A percentile compares a stretch with the other conserved stretches of the same genome.
Evolutionary conservation across 2,329 filamentous ascomycete species (phyloP).

Genomic region (Gliomastix tumulicola): DNA sequence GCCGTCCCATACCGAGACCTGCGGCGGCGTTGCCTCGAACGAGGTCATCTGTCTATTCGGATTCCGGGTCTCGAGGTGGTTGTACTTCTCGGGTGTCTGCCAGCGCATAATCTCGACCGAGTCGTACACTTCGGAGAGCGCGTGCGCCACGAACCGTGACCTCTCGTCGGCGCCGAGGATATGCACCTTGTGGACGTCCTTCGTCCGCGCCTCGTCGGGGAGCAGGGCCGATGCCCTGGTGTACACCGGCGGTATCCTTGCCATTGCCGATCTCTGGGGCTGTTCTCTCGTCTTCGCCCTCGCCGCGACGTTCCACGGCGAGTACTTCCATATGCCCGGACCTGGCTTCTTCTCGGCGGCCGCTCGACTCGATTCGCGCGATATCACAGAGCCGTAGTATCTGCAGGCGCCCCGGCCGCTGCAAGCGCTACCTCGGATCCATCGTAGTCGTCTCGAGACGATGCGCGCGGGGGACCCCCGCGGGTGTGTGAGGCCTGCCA

Average conservation of each 20-base stretch:
- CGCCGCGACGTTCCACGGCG: too few species aligned
- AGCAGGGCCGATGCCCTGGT: too few species aligned
- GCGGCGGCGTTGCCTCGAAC: slow-evolving; percentile 6
- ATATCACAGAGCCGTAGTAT: slow-evolving; percentile 18
- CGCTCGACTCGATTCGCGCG: slow-evolving; percentile 3
- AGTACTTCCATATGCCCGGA: too few species aligned
- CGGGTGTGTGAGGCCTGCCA: slow-evolving; percentile 28
- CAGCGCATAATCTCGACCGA: slow-evolving; percentile 27
- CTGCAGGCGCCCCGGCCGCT: slow-evolving; percentile 29
- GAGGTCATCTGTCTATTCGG: slow-evolving; percentile 8
- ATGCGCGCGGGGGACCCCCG: slow-evolving; percentile 37
- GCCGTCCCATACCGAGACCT: background rate
- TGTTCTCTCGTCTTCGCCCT: too few species aligned
- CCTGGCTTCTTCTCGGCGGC: too few species aligned
- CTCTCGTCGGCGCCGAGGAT: slow-evolving; percentile 33
- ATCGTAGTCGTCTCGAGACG: slow-evolving; percentile 26
- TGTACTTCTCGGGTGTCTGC: slow-evolving; percentile 18
- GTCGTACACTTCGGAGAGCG: slow-evolving; percentile 30
- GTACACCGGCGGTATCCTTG: slow-evolving; percentile 29
- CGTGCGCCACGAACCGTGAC: slow-evolving; percentile 32
- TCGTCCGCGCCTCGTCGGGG: slow-evolving; percentile 18
- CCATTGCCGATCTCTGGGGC: too few species aligned
- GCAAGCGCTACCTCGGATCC: slow-evolving; percentile 27
- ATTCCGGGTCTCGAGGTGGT: slow-evolving; percentile 18
- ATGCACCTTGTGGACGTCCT: slow-evolving; percentile 28